phyloP scores from a whole-genome alignment of 2,329 filamentous ascomycete genomes.

The Ceratocystis destructans region DNA sequence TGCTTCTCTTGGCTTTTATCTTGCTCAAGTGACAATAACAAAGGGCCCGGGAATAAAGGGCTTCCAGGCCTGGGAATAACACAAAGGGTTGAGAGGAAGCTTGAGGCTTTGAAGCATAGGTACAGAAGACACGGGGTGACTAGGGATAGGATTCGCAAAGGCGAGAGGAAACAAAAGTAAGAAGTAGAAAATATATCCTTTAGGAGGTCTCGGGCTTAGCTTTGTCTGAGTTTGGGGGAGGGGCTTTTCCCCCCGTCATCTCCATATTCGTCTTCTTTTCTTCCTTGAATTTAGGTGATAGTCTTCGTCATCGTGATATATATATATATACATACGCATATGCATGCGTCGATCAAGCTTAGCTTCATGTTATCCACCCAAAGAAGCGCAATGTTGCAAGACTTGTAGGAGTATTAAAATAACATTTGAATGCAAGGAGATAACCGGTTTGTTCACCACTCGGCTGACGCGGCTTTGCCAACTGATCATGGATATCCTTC shows the following conservation, averaged over 20 bases:
- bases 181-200: background rate
- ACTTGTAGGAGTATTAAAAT: background rate
- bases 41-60: background rate
- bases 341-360: too few species aligned
- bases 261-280: background rate
- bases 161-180: background rate
- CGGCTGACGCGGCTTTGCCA: background rate
- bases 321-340: too few species aligned
- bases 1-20: background rate
- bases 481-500: too few species aligned
- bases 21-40: background rate
- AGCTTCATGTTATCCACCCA: too few species aligned
- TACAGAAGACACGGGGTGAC: too few species aligned
- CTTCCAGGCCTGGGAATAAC: background rate
- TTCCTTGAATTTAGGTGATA: background rate
- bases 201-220: background rate
- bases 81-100: background rate
- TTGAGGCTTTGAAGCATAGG: too few species aligned
- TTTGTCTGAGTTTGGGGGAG: background rate
- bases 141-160: too few species aligned
- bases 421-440: background rate
- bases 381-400: background rate
- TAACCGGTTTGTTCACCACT: background rate
- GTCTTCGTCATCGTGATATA: too few species aligned
- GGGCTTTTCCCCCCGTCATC: too few species aligned